Evolutionary conservation across 1,139 yeast genomes (phyloP).

Genomic region (Debaryomyces nepalensis): DNA sequence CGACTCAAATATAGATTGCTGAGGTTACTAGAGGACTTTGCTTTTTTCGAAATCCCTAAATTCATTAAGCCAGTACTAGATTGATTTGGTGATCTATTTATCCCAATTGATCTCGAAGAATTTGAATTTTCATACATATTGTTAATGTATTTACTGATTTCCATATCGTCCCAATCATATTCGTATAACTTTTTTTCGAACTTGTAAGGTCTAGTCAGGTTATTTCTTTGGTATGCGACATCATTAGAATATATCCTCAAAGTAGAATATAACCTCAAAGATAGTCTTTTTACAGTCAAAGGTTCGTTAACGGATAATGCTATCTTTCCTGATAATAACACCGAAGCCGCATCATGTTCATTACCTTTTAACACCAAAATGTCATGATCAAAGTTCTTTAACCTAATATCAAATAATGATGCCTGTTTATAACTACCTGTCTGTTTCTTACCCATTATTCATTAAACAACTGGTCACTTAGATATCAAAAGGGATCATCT

Average conservation of each 20-base stretch:
- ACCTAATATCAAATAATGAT: slow-evolving; percentile 63
- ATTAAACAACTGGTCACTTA: neutral
- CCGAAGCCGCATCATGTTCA: slow-evolving; percentile 78
- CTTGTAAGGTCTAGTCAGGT: slow-evolving; percentile 53
- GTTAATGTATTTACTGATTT: slow-evolving; percentile 42
- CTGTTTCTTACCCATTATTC: slow-evolving; percentile 24
- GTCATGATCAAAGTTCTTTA: slow-evolving; percentile 73
- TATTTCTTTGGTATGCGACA: slow-evolving; percentile 48
- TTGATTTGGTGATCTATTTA: slow-evolving; percentile 28
- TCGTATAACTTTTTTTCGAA: slow-evolving; percentile 74
- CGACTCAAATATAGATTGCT: slow-evolving; percentile 18
- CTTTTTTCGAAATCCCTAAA: slow-evolving; percentile 34
- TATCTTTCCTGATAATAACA: slow-evolving; percentile 73
- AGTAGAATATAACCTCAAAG: slow-evolving; percentile 67
- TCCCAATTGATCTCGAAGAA: slow-evolving; percentile 18
- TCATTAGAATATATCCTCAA: slow-evolving; percentile 65
- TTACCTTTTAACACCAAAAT: slow-evolving; percentile 81
- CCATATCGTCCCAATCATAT: slow-evolving; percentile 74
- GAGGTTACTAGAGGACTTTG: slow-evolving; percentile 39
- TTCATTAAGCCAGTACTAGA: slow-evolving; percentile 43
- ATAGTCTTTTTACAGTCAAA: slow-evolving; percentile 63
- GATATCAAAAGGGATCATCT: neutral
- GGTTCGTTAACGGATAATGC: slow-evolving; percentile 81
- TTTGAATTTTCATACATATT: slow-evolving; percentile 34
- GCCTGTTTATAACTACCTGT: slow-evolving; percentile 29